Conservation (phyloP, 305 asterid species). For the Fraxinus sp. region DNA sequence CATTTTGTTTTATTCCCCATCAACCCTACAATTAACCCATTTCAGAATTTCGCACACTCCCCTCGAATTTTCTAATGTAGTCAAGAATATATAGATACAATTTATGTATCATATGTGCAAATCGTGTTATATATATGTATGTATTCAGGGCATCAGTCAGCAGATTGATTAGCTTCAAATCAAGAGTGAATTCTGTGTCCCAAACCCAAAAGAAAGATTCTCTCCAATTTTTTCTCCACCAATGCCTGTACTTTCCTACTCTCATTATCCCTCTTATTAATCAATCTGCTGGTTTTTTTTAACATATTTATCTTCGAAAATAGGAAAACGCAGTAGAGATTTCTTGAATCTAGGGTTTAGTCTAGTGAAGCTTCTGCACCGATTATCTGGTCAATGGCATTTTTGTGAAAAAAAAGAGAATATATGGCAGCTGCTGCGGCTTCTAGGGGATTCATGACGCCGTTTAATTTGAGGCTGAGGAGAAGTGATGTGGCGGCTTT, state of each 20-base stretch:
- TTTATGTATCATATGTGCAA: background rate
- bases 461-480: conserved; percentile 35
- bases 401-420: conserved; percentile 22
- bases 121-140: background rate
- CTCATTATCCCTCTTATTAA: background rate
- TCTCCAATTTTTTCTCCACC: conserved; percentile 29
- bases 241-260: conserved; percentile 22
- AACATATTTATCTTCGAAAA: background rate
- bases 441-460: conserved; percentile 55
- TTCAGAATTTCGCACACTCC: conserved; percentile 10
- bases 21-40: background rate
- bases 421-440: conserved; percentile 43
- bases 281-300: background rate
- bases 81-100: background rate
- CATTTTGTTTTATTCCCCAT: conserved; percentile 1
- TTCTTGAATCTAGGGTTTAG: conserved; percentile 34
- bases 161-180: conserved; percentile 11
- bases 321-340: background rate
- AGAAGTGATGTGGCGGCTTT: conserved; percentile 34
- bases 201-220: conserved; percentile 18
- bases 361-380: background rate
- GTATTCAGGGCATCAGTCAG: background rate
- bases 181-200: background rate
- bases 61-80: conserved; percentile 7
- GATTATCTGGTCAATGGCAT: conserved; percentile 22